Evolutionary conservation across 495 filamentous ascomycete genomes (phyloP).

Genomic region (Hypoxylon intermedium): DNA sequence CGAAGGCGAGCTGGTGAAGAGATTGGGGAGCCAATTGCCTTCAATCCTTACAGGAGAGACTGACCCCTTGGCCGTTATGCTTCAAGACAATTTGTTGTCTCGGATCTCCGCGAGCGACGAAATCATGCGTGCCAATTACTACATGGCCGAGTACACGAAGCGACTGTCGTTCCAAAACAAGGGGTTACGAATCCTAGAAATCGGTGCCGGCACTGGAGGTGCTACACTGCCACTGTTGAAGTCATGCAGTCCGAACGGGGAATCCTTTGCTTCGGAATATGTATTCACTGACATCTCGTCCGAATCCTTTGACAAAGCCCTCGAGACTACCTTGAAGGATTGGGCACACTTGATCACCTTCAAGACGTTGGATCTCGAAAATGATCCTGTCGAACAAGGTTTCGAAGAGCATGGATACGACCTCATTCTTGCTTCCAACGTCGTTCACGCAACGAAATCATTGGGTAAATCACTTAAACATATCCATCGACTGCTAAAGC

Average conservation of each 20-base stretch:
- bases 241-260: slow-evolving; percentile 41
- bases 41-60: slow-evolving; percentile 10
- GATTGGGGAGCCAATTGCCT: slow-evolving; percentile 6
- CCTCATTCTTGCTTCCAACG: slow-evolving; percentile 51
- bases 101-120: slow-evolving; percentile 16
- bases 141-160: slow-evolving; percentile 27
- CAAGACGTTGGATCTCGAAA: slow-evolving; percentile 52
- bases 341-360: slow-evolving; percentile 52
- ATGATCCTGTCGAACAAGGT: slow-evolving; percentile 49
- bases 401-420: slow-evolving; percentile 54
- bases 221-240: slow-evolving; percentile 36
- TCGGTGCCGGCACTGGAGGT: slow-evolving; percentile 53
- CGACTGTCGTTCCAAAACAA: slow-evolving; percentile 42
- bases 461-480: slow-evolving; percentile 50
- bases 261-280: slow-evolving; percentile 46
- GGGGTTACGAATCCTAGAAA: slow-evolving; percentile 51
- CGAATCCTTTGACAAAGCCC: slow-evolving; percentile 47
- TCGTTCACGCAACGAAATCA: slow-evolving; percentile 55
- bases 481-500: slow-evolving; percentile 54
- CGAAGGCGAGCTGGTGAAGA: slow-evolving; percentile 14
- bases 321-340: slow-evolving; percentile 23
- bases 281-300: slow-evolving; percentile 57
- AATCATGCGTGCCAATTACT: slow-evolving; percentile 11
- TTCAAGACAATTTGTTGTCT: slow-evolving; percentile 20
- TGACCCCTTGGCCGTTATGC: slow-evolving; percentile 13